A percentile compares a stretch with the other conserved stretches of the same genome.
These are phyloP conservation scores for Aspergillus affinis DNA, from an alignment of 495 filamentous ascomycete species.

Conservation along the genomic window DNA sequence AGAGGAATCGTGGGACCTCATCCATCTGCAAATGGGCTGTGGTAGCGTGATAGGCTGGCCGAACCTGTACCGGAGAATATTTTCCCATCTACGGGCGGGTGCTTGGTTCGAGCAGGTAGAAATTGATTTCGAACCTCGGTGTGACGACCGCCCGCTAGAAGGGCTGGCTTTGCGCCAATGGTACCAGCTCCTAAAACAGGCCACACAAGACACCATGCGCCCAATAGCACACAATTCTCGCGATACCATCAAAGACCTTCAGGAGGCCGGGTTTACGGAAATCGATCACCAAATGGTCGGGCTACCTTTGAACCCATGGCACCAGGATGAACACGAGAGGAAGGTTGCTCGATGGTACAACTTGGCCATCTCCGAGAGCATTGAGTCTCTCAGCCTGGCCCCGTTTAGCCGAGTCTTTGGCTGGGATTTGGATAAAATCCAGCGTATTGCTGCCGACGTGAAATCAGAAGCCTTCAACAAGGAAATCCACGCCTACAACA, in stretches of 20 bases:
- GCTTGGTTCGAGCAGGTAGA: constrained; percentile 91
- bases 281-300: constrained; percentile 72
- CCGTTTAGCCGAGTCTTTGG: constrained; percentile 67
- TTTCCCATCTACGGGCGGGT: constrained; percentile 78
- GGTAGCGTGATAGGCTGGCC: constrained; percentile 82
- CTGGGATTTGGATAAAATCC: constrained; percentile 67
- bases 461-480: constrained; percentile 68
- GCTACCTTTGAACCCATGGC: constrained; percentile 79
- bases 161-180: constrained; percentile 57
- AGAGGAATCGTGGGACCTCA: constrained; percentile 77
- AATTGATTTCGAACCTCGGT: constrained; percentile 79
- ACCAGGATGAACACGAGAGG: constrained; percentile 62
- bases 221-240: constrained; percentile 66
- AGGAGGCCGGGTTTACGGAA: constrained; percentile 77
- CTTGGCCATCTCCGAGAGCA: constrained; percentile 66
- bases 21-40: constrained; percentile 78
- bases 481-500: constrained; percentile 69
- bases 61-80: constrained; percentile 67
- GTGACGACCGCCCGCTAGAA: constrained; percentile 65
- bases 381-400: constrained; percentile 72
- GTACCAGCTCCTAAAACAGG: constrained; percentile 67
- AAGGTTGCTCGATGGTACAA: constrained; percentile 86
- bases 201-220: constrained; percentile 63
- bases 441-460: constrained; percentile 59
- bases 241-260: constrained; percentile 60